A percentile compares a stretch with the other conserved stretches of the same genome.
These are phyloP conservation scores for Coemansia sp. DNA, from an alignment of 192 early-diverging fungal genomes.

Conservation along the genomic window DNA sequence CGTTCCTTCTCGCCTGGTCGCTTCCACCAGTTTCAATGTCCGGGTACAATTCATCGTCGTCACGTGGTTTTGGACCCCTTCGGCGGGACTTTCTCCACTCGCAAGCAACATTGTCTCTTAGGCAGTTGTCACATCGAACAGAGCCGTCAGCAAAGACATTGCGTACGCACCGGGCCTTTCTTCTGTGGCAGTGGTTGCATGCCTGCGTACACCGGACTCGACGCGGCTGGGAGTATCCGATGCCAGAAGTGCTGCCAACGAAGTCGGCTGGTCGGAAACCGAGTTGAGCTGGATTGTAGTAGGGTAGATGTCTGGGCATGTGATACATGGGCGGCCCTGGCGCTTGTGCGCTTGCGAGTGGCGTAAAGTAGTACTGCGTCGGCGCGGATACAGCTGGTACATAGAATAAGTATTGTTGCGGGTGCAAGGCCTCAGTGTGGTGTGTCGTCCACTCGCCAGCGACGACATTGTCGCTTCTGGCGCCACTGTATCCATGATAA, in stretches of 20 bases:
- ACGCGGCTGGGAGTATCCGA: conserved; percentile 11
- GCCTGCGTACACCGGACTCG: conserved; percentile 37
- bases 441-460: background rate
- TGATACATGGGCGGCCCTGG: background rate
- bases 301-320: background rate
- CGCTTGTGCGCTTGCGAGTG: background rate
- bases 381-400: background rate
- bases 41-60: background rate
- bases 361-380: background rate
- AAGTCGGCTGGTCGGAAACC: background rate
- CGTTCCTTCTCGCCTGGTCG: background rate
- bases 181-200: conserved; percentile 45
- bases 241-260: background rate
- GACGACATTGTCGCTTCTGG: background rate
- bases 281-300: background rate
- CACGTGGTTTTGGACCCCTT: conserved; percentile 34
- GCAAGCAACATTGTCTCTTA: conserved; percentile 32
- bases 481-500: background rate
- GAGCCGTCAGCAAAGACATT: conserved; percentile 40
- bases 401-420: background rate
- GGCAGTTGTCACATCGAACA: conserved; percentile 36
- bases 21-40: background rate
- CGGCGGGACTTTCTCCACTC: conserved; percentile 37
- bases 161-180: conserved; percentile 44
- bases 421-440: background rate